Conservation (phyloP, 2,329 filamentous ascomycete genomes). For the Stachybotrys chlorohalonatus region DNA sequence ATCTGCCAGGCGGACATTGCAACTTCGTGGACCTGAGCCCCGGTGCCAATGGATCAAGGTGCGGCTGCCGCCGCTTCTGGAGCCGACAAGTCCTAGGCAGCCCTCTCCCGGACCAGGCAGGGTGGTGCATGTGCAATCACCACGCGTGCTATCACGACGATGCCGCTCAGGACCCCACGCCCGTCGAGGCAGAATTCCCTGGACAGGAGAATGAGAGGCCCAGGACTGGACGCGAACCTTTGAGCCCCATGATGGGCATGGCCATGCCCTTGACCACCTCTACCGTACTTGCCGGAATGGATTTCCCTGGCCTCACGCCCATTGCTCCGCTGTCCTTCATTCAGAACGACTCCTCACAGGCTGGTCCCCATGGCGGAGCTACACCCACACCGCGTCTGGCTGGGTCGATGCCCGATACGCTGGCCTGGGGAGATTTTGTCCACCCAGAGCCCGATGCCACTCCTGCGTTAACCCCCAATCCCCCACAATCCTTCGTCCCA, state of each 20-base stretch:
- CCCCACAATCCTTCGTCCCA: slow-evolving; percentile 39
- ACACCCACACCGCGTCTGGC: slow-evolving; percentile 20
- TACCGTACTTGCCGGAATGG: slow-evolving; percentile 25
- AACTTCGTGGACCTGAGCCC: slow-evolving; percentile 47
- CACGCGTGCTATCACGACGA: slow-evolving; percentile 55
- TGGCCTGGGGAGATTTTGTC: slow-evolving; percentile 38
- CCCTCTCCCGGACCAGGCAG: slow-evolving; percentile 30
- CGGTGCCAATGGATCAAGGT: slow-evolving; percentile 42
- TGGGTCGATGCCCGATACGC: slow-evolving; percentile 46
- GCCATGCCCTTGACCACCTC: slow-evolving; percentile 30
- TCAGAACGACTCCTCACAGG: slow-evolving; percentile 18
- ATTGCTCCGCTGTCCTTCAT: slow-evolving; percentile 23
- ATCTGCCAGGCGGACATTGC: slow-evolving; percentile 44
- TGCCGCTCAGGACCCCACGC: slow-evolving; percentile 14
- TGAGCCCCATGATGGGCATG: slow-evolving; percentile 44
- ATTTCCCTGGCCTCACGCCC: slow-evolving; percentile 29
- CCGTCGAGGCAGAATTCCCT: slow-evolving; percentile 13
- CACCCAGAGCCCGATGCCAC: slow-evolving; percentile 27
- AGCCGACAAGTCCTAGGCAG: slow-evolving; percentile 28
- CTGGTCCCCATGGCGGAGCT: slow-evolving; percentile 11
- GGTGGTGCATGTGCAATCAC: slow-evolving; percentile 54
- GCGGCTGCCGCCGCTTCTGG: slow-evolving; percentile 55
- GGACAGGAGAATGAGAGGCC: slow-evolving; percentile 47
- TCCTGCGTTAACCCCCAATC: slow-evolving; percentile 32
- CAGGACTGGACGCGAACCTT: slow-evolving; percentile 35